These are phyloP conservation scores for Trichoderma lentiforme DNA, from an alignment of 2,329 filamentous ascomycete species.

Conservation along the genomic window DNA sequence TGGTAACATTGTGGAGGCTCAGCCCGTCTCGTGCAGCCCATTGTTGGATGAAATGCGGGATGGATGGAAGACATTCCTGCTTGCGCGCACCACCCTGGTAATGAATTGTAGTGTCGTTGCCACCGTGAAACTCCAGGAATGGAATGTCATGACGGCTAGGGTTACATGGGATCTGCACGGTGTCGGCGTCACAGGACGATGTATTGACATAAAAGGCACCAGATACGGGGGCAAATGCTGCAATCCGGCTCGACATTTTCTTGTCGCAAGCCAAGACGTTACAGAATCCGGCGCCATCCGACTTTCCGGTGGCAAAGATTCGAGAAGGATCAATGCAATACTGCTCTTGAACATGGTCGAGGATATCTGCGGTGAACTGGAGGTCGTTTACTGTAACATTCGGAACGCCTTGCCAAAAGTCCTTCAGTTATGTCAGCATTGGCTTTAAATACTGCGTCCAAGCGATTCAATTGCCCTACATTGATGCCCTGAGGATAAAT, in stretches of 20 bases:
- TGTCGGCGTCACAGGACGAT: neutral
- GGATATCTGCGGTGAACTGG: neutral
- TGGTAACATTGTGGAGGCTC: neutral
- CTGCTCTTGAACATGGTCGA: neutral
- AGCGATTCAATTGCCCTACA: neutral
- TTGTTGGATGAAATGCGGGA: conserved; percentile 8
- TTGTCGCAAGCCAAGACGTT: neutral
- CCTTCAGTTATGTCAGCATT: neutral
- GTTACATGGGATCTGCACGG: neutral
- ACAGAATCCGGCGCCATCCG: neutral
- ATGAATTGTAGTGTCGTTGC: neutral
- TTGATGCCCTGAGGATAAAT: conserved; percentile 1
- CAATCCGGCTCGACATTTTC: neutral
- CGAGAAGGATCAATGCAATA: neutral
- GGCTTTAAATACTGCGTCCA: neutral
- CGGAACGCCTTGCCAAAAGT: neutral
- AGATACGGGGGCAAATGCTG: neutral
- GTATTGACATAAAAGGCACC: conserved; percentile 2
- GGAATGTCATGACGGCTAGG: neutral
- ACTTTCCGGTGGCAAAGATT: neutral
- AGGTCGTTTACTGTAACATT: neutral
- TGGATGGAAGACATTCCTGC: neutral
- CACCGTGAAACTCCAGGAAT: neutral
- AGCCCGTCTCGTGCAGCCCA: neutral
- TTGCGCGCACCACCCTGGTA: neutral